These are phyloP conservation scores for Dactylella cylindrospora DNA, from an alignment of 2,329 filamentous ascomycete genomes.

Conservation along the genomic window DNA sequence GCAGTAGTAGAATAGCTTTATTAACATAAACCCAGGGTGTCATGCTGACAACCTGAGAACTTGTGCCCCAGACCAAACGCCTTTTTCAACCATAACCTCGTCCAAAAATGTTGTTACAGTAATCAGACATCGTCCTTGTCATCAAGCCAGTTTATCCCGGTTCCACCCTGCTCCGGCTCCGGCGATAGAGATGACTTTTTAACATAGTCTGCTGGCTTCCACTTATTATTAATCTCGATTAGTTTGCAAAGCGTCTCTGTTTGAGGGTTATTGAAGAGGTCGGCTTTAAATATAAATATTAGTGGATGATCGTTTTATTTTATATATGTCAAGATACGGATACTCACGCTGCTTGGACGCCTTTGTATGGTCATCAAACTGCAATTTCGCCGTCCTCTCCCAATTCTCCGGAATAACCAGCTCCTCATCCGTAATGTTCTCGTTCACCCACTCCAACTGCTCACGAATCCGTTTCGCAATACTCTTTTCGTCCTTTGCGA, in stretches of 20 bases:
- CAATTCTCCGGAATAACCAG: slow-evolving; percentile 79
- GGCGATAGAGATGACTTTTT: slow-evolving; percentile 5
- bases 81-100: too few relatives aligned
- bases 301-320: background rate
- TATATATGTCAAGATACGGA: background rate
- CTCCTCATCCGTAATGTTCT: slow-evolving; percentile 65
- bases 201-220: background rate
- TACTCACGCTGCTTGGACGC: slow-evolving; percentile 60
- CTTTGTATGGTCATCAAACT: slow-evolving; percentile 62
- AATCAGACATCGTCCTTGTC: too few relatives aligned
- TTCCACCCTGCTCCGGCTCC: too few relatives aligned
- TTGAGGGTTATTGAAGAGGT: slow-evolving; percentile 83
- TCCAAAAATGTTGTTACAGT: too few relatives aligned
- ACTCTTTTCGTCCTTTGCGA: slow-evolving; percentile 58
- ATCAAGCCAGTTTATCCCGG: too few relatives aligned
- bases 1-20: too few relatives aligned
- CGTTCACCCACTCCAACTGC: slow-evolving; percentile 76
- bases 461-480: slow-evolving; percentile 70
- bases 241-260: slow-evolving; percentile 79
- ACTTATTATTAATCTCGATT: slow-evolving; percentile 71
- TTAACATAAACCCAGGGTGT: too few relatives aligned
- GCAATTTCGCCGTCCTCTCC: slow-evolving; percentile 69
- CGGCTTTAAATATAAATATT: slow-evolving; percentile 3
- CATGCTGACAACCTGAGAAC: too few relatives aligned
- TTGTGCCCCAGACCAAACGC: too few relatives aligned